phyloP scores from a whole-genome alignment of 441 rosid genomes.

The Croton setiger region DNA sequence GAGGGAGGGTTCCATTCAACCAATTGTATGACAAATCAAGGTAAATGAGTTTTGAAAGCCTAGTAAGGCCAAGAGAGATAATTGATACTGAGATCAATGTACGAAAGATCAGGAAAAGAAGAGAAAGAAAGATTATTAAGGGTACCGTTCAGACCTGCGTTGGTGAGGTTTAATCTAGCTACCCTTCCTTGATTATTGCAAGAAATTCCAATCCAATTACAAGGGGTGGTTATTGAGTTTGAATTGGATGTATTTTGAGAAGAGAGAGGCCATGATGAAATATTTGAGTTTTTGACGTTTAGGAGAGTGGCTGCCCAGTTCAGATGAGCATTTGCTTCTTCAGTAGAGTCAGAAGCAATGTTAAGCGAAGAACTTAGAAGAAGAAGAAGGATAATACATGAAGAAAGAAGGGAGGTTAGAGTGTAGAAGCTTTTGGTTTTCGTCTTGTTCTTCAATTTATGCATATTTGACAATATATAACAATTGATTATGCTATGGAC shows the following conservation, averaged over 20 bases:
- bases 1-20: constrained; percentile 30
- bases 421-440: background rate
- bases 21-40: constrained; percentile 32
- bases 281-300: constrained; percentile 12
- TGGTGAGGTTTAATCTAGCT: constrained; percentile 29
- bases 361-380: background rate
- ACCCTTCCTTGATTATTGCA: constrained; percentile 26
- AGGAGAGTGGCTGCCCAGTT: constrained; percentile 32
- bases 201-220: constrained; percentile 35
- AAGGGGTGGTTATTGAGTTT: constrained; percentile 6
- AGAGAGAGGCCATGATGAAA: constrained; percentile 27
- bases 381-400: background rate
- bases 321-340: constrained; percentile 33
- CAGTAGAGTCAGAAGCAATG: constrained; percentile 11
- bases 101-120: constrained; percentile 28
- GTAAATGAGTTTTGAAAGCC: constrained; percentile 31
- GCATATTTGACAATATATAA: background rate
- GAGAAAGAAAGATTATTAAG: background rate
- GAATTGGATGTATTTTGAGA: constrained; percentile 11
- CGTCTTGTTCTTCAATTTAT: background rate
- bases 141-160: background rate
- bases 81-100: constrained; percentile 28
- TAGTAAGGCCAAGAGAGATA: constrained; percentile 23
- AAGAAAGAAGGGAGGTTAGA: background rate
- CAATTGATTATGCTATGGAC: too few relatives aligned